Evolutionary conservation across 2,329 filamentous ascomycete genomes (phyloP), one percentile per base, ranked within the genome.

Genomic region (Xylariales sp.): DNA sequence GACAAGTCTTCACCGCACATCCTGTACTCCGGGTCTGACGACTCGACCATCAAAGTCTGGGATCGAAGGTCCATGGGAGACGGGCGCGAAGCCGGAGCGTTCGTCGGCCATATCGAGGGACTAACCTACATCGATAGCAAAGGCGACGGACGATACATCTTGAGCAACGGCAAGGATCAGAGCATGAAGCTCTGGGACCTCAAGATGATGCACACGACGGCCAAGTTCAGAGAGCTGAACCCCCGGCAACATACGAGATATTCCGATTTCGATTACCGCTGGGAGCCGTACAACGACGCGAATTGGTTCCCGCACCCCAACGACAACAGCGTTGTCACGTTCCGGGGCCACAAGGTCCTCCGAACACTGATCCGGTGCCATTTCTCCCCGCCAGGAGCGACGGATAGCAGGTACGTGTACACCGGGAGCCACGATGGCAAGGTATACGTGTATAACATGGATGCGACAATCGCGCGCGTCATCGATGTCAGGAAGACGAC

Each of bases 111-210:
- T 52, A 72, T 77, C 40, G 78, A 84, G 56, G 81, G 81, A 3
- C 55, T 85, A 37, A 85, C 81, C 0, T 84, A 84, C 54, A 74
- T 85, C 42, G 81, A 85, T 61, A 82, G 76, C 61, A 85, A 85
- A 55, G 79, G 79, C 38, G 81, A 85, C 56, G 81, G 81, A 4
- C 71, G 81, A 43, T 97, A 97, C 60, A 85, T 97, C 7, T 77
- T 98, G 19, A 90, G 84, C 51, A 98, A 98, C 55, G 88, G 82
- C 47, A 98, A 97, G 59, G 93, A 98, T 58, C 93, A 97, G 62
- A 91, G 84, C 31, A 95, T 95, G 80, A 97, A 97, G 65, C 74
- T 98, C 0, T 98, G 93, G 93, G 93, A 98, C 61, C 61, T 96
- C 42, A 76, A 91, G 38, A 94, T 87, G 73, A 91, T 89, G 74